These are phyloP conservation scores for Trametes coccinea DNA, from an alignment of 768 basidiomycete genomes.

Conservation along the genomic window DNA sequence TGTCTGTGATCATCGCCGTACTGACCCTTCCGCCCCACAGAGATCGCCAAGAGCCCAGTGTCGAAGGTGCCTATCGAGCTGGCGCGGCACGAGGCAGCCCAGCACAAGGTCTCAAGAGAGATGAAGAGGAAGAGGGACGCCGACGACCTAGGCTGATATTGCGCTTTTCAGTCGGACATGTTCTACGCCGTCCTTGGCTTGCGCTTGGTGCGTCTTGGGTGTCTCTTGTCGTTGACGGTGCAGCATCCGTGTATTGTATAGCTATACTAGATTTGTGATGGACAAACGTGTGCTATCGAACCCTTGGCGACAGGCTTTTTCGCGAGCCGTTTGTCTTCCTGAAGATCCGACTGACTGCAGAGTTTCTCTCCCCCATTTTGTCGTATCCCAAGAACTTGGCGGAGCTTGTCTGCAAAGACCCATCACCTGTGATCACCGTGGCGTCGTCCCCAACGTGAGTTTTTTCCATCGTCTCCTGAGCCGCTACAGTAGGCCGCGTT, in stretches of 20 bases:
- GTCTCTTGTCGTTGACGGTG: constrained; percentile 8
- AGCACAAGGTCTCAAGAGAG: constrained; percentile 87
- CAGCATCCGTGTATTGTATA: not conserved
- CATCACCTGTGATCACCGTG: too few species aligned
- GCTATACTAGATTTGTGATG: constrained; percentile 4
- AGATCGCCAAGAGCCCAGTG: constrained; percentile 92
- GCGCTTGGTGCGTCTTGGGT: constrained; percentile 8
- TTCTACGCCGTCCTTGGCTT: not conserved
- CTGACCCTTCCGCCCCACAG: constrained; percentile 39
- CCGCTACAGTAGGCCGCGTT: not conserved
- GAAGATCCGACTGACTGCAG: too few species aligned
- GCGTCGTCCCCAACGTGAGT: not conserved
- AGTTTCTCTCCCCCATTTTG: too few species aligned
- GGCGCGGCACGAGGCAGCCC: constrained; percentile 88
- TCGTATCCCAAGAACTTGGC: too few species aligned
- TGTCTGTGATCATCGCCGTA: constrained; percentile 3
- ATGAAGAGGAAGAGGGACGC: constrained; percentile 94
- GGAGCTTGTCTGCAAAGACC: too few species aligned
- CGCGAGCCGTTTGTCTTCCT: not conserved
- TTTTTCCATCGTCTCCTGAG: not conserved
- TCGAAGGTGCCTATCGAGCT: constrained; percentile 87
- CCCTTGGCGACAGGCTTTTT: not conserved
- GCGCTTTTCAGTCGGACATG: not conserved
- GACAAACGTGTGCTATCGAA: not conserved
- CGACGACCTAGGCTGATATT: constrained; percentile 55